Base-by-base conservation (phyloP, 768 basidiomycete species). In the Mycena polygramma region DNA sequence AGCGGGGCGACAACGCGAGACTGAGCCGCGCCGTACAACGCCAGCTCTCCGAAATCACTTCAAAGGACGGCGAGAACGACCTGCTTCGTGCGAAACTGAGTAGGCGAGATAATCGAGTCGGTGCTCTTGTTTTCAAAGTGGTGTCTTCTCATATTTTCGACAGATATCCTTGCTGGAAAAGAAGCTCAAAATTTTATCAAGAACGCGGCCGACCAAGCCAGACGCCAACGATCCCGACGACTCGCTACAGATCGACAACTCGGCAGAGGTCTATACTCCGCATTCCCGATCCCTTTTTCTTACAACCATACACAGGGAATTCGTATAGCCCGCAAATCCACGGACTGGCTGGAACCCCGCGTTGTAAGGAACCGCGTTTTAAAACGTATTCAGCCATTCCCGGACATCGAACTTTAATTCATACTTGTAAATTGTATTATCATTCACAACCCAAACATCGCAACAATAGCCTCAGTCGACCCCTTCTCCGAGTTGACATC, bases 81-180 rank as follows among this genome's bases (percentile, higher is more conserved):
- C 1, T 57, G 14, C 66, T 73, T 4, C 68, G 69, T 7, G 69
- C 62, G 45, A 73, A 73, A 45, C 46, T 73, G 49, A 59, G 43
- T 26, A 54, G 69, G 48, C 48, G 72, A 2, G 69, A 73, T 37
- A 73, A 70, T 20, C 59, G 66, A 22, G 72, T 73, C 17, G 37
- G 59, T 54, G 6, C 39, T 48, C 35, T 22, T 30, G 30, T 6
- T 30, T 30, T 30, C 3, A 6, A 30, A 30, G 17, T 13, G n/a
- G 20, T 19, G 30, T 22, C n/a, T 36, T 14, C 59, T 58, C 15
- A 45, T 14, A 24, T 15, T 0, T 37, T 45, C 26, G 17, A 14
- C 51, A 73, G 72, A 57, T 73, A 60, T 59, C 69, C 1, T n/a
- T 73, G n/a, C 26, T 73, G 10, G 72, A 73, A 43, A 73, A 70